Evolutionary conservation across 2,329 filamentous ascomycete species (phyloP).

Genomic region (Hyphodiscus sp.): DNA sequence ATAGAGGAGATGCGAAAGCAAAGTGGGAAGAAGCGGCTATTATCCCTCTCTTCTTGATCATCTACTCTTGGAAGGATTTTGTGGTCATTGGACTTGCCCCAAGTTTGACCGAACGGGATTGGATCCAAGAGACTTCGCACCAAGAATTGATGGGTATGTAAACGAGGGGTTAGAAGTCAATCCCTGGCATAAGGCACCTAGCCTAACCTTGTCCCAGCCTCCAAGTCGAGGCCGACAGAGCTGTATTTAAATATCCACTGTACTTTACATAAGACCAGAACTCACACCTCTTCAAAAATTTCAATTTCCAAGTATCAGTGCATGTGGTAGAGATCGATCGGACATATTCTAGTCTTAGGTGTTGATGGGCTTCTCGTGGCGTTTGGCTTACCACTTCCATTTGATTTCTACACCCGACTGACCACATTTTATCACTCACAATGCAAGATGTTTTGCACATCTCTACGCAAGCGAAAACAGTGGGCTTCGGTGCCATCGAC

Average conservation of each 20-base stretch:
- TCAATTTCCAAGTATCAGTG: neutral
- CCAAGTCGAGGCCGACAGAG: neutral
- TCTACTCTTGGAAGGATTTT: neutral
- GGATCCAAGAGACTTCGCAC: neutral
- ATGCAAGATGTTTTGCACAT: constrained; percentile 28
- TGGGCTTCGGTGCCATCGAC: constrained; percentile 24
- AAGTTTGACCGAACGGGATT: neutral
- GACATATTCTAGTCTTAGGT: neutral
- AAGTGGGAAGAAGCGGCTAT: constrained; percentile 18
- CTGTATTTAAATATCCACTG: constrained; percentile 16
- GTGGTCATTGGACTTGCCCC: neutral
- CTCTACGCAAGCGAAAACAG: constrained; percentile 25
- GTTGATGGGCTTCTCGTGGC: no score
- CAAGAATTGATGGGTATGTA: neutral
- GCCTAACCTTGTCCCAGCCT: constrained; percentile 7
- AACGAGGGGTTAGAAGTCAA: neutral
- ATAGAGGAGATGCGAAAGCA: constrained; percentile 26
- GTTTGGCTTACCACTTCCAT: no score
- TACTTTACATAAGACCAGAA: constrained; percentile 13
- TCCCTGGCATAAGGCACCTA: neutral
- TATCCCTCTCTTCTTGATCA: constrained; percentile 5
- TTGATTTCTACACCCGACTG: no score
- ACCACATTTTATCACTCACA: neutral
- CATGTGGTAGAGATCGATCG: neutral
- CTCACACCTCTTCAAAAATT: neutral